Percentiles rank a stretch among this genome's conserved stretches.
Evolutionary conservation across 805 yeast genomes (phyloP).

Genomic region (Clavispora santaluciae): DNA sequence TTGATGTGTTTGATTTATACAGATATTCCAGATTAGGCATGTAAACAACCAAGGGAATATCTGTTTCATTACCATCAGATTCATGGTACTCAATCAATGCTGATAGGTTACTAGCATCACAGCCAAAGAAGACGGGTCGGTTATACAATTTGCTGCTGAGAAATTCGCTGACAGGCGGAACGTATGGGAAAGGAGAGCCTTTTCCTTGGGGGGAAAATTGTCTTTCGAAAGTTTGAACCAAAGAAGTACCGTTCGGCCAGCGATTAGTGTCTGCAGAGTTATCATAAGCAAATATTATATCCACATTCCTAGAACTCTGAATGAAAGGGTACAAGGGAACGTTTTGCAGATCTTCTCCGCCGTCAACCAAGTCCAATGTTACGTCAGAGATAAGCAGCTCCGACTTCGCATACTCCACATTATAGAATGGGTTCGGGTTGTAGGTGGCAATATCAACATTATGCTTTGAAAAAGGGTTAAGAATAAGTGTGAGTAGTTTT

Average conservation of each 20-base stretch:
- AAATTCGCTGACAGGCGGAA: slow-evolving; percentile 9
- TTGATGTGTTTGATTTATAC: slow-evolving; percentile 19
- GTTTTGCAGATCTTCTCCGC: slow-evolving; percentile 74
- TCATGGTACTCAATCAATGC: slow-evolving; percentile 9
- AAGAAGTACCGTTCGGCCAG: slow-evolving; percentile 69
- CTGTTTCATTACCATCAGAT: slow-evolving; percentile 8
- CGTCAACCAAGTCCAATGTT: slow-evolving; percentile 60
- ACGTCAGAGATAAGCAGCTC: slow-evolving; percentile 32
- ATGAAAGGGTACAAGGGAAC: slow-evolving; percentile 64
- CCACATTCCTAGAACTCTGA: slow-evolving; percentile 57
- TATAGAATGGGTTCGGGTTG: slow-evolving; percentile 64
- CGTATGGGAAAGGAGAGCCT: slow-evolving; percentile 16
- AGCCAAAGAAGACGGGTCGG: slow-evolving; percentile 15
- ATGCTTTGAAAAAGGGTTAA: slow-evolving; percentile 36
- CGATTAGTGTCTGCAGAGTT: slow-evolving; percentile 60
- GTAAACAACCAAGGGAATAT: slow-evolving; percentile 20
- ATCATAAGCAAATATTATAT: slow-evolving; percentile 61
- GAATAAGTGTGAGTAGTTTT: slow-evolving; percentile 18
- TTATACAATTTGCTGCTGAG: slow-evolving; percentile 2
- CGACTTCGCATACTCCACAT: slow-evolving; percentile 32
- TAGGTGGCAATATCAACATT: slow-evolving; percentile 68
- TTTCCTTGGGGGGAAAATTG: slow-evolving; percentile 32
- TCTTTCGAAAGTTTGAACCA: slow-evolving; percentile 52
- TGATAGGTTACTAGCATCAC: slow-evolving; percentile 8
- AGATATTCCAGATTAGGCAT: slow-evolving; percentile 14